phyloP scores from a whole-genome alignment of 331 rosid species.

The Pyrus hybrid region DNA sequence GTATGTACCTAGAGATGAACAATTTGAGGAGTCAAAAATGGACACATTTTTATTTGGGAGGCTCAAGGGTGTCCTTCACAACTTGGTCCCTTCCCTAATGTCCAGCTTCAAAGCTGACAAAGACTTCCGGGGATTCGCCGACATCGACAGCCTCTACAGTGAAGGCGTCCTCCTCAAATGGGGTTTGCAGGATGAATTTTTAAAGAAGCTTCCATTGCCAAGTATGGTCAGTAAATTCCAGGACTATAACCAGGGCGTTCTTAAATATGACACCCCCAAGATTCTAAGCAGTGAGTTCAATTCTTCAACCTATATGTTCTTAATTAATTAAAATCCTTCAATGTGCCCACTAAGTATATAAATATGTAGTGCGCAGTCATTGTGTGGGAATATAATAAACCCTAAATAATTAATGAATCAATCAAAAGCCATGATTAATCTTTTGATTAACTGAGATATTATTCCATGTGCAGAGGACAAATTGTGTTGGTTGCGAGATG shows the following conservation, averaged over 20 bases:
- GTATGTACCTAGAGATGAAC: slow-evolving; percentile 91
- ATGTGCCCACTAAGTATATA: neutral
- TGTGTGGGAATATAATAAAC: neutral
- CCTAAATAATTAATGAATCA: neutral
- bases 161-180: slow-evolving; percentile 57
- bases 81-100: slow-evolving; percentile 60
- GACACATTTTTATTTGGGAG: slow-evolving; percentile 64
- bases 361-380: neutral
- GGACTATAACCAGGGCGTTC: slow-evolving; percentile 54
- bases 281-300: slow-evolving; percentile 72
- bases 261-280: slow-evolving; percentile 71
- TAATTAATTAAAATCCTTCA: neutral
- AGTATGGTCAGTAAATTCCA: slow-evolving; percentile 44
- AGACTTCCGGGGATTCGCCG: slow-evolving; percentile 68
- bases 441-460: neutral
- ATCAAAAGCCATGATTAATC: neutral
- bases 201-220: slow-evolving; percentile 58
- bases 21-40: slow-evolving; percentile 75
- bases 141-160: slow-evolving; percentile 81
- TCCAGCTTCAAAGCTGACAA: slow-evolving; percentile 51
- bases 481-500: slow-evolving; percentile 88
- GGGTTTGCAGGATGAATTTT: slow-evolving; percentile 60
- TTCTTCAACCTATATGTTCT: neutral
- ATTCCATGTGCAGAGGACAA: slow-evolving; percentile 67
- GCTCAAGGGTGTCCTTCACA: slow-evolving; percentile 74